Percentiles rank a stretch among this genome's conserved stretches.
Evolutionary conservation across 768 basidiomycete genomes (phyloP).

Genomic region (Leccinum fibrillosum): DNA sequence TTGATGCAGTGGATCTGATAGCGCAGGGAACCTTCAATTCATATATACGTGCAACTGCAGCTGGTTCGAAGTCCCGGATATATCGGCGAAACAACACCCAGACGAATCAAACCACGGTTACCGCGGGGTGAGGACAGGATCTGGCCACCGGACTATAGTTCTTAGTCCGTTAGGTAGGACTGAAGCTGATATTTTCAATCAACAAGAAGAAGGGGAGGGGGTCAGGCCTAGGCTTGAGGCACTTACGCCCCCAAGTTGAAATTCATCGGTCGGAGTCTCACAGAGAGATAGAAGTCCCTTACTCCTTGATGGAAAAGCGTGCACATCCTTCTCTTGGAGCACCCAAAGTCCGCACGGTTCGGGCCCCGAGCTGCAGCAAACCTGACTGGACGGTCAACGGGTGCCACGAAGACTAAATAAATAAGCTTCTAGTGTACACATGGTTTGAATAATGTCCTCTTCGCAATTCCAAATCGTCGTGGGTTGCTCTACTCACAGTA

Average conservation of each 20-base stretch:
- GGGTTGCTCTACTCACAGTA: neutral
- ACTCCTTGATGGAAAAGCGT: neutral
- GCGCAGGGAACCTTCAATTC: neutral
- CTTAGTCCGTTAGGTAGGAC: neutral
- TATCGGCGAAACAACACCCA: neutral
- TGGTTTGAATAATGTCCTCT: neutral
- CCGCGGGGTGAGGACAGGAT: neutral
- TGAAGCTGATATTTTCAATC: neutral
- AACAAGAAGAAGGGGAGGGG: neutral
- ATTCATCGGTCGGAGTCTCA: neutral
- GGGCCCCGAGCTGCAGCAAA: neutral
- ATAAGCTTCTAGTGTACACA: neutral
- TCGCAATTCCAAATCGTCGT: neutral
- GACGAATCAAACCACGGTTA: neutral
- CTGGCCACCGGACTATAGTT: neutral
- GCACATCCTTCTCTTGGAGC: neutral
- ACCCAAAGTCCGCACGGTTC: neutral
- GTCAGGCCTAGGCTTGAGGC: neutral
- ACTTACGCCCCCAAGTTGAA: neutral
- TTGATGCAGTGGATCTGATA: neutral
- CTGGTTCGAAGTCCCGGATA: neutral
- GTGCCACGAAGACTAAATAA: neutral
- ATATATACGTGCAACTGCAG: neutral
- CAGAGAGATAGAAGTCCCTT: neutral
- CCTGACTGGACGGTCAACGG: neutral